Evolutionary conservation across 2,329 filamentous ascomycete species (phyloP).

Genomic region (Hirsutella rhossiliensis): DNA sequence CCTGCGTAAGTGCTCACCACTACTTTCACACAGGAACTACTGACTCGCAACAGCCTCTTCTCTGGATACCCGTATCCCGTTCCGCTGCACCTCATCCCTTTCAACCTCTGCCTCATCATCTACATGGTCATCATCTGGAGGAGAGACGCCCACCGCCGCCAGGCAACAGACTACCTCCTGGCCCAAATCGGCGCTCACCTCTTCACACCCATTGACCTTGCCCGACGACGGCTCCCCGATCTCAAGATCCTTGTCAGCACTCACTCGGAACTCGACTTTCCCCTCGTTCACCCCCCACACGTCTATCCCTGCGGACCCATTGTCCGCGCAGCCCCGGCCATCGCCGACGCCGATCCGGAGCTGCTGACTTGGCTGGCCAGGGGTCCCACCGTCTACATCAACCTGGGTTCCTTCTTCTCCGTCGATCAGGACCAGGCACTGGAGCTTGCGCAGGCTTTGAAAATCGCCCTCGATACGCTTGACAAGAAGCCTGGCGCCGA

Average conservation of each 20-base stretch:
- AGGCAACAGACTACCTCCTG: conserved; percentile 3
- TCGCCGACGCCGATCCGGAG: conserved; percentile 24
- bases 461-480: conserved; percentile 21
- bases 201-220: conserved; percentile 10
- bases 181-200: conserved; percentile 7
- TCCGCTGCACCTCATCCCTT: conserved; percentile 26
- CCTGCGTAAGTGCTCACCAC: conserved; percentile 21
- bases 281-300: conserved; percentile 23
- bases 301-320: conserved; percentile 35
- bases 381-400: conserved; percentile 33
- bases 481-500: conserved; percentile 6
- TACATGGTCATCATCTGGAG: conserved; percentile 10
- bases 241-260: conserved; percentile 15
- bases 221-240: conserved; percentile 5
- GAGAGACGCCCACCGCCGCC: conserved; percentile 8
- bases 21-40: background rate
- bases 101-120: conserved; percentile 27
- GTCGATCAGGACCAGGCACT: conserved; percentile 19
- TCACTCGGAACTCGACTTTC: conserved; percentile 25
- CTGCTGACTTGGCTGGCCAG: conserved; percentile 28
- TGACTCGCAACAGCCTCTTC: conserved; percentile 19
- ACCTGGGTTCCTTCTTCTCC: conserved; percentile 28
- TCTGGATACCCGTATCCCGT: conserved; percentile 33
- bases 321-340: conserved; percentile 17
- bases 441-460: conserved; percentile 25